A percentile compares a stretch with the other conserved stretches of the same genome.
phyloP scores from a whole-genome alignment of 768 basidiomycete genomes.

The Leucosporidium yakuticum region DNA sequence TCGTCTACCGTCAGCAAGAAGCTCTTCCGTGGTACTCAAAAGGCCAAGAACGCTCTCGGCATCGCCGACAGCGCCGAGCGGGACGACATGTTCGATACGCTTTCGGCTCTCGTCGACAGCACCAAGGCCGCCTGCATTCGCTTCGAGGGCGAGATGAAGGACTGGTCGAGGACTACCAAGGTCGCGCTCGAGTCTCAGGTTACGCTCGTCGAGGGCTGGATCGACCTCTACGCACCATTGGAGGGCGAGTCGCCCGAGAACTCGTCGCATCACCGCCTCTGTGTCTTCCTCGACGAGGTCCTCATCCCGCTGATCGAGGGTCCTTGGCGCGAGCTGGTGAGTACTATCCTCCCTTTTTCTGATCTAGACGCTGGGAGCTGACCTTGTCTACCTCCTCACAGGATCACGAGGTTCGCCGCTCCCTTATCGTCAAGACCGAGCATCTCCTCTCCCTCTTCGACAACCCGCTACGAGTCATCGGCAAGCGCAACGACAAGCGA shows the following conservation, averaged over 20 bases:
- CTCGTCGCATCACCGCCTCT: slow-evolving; percentile 25
- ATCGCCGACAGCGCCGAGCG: slow-evolving; percentile 6
- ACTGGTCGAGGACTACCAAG: slow-evolving; percentile 31
- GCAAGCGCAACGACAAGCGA: slow-evolving; percentile 35
- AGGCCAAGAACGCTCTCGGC: slow-evolving; percentile 25
- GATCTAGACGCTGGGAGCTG: background rate
- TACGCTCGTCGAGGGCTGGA: slow-evolving; percentile 34
- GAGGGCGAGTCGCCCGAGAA: slow-evolving; percentile 15
- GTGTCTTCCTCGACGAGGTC: slow-evolving; percentile 31
- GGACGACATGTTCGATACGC: slow-evolving; percentile 31
- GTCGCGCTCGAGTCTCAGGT: slow-evolving; percentile 30
- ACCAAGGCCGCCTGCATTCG: slow-evolving; percentile 15
- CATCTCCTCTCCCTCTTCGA: slow-evolving; percentile 36
- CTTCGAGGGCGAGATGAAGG: slow-evolving; percentile 33
- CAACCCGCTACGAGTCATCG: slow-evolving; percentile 35
- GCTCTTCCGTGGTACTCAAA: slow-evolving; percentile 27
- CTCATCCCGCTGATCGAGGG: slow-evolving; percentile 33
- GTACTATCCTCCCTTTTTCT: background rate
- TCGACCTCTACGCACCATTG: slow-evolving; percentile 34
- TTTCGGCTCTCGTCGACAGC: slow-evolving; percentile 28
- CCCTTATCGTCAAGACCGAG: slow-evolving; percentile 30
- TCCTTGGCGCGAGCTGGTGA: slow-evolving; percentile 33
- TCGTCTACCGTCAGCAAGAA: slow-evolving; percentile 30
- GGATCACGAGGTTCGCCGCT: slow-evolving; percentile 32
- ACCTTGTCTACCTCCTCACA: slow-evolving; percentile 1